Evolutionary conservation across 2,329 filamentous ascomycete genomes (phyloP).

Genomic region (Fusarium avenaceum): DNA sequence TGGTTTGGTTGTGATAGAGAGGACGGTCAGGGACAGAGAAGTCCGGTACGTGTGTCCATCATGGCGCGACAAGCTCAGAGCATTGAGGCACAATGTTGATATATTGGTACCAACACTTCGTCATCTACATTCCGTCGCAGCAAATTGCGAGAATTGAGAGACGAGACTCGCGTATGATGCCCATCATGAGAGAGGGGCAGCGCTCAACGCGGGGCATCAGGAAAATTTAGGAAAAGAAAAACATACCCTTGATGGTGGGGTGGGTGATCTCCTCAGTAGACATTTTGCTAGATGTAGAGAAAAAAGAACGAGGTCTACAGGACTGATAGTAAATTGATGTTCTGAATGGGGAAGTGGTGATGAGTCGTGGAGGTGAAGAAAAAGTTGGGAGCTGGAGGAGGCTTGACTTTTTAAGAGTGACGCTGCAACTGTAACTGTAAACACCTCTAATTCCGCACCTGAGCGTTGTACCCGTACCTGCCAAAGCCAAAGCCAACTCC

Average conservation of each 20-base stretch:
- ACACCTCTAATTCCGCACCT: neutral
- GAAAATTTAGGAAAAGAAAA: constrained; percentile 13
- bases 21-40: neutral
- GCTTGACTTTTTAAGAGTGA: constrained; percentile 41
- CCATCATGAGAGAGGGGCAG: constrained; percentile 50
- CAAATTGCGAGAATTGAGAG: neutral
- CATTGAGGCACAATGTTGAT: neutral
- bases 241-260: constrained; percentile 80
- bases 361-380: constrained; percentile 35
- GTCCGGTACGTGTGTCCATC: neutral
- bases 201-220: constrained; percentile 35
- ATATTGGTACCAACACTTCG: neutral
- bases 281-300: constrained; percentile 64
- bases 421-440: constrained; percentile 5
- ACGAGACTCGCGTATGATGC: constrained; percentile 9
- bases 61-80: neutral
- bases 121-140: neutral
- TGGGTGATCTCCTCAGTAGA: constrained; percentile 73
- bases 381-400: constrained; percentile 37
- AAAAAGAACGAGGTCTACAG: constrained; percentile 11
- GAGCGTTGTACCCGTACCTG: constrained; percentile 18
- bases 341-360: constrained; percentile 26
- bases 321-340: constrained; percentile 33
- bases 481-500: constrained; percentile 28
- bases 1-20: neutral